Evolutionary conservation across 2,329 filamentous ascomycete genomes (phyloP), one percentile per base, ranked within the genome.

Genomic region (Drechslerella dactyloides): DNA sequence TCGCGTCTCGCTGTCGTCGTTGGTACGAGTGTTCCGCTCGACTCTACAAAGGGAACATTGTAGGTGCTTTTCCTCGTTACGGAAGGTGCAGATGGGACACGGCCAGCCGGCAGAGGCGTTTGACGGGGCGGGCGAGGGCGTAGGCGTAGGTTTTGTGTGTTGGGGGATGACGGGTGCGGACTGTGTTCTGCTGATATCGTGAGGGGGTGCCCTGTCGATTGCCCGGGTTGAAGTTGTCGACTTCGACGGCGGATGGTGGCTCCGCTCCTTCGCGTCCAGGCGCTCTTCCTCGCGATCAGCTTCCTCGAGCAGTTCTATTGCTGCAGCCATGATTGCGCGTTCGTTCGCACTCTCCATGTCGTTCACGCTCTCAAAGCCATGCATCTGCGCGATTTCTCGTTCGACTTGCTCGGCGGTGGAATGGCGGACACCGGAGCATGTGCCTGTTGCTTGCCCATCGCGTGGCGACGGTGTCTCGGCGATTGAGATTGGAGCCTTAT

Each of bases 301-400:
- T 78, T 96, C 87, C 77, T 96, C 89, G 24, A 94, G 89, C 17
- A 96, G 82, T 76, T 97, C 93, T 82, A 90, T 92, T 33, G 96
- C 82, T 0, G 92, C 92, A 77, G 93, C 87, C 59, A 91, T 87
- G 72, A 96, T 96, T 3, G 93, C 93, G 23, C 86, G 84, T 63
- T 96, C 91, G 76, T 96, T 96, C 2, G 91, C 93, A 75, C 92
- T 89, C 62, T 96, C 91, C 78, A 96, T 90, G 75, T 96, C 91
- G 0, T 91, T 91, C 76, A 90, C 86, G 0, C 92, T 97, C 70
- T 85, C 85, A 81, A 96, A 93, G 0, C 91, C 90, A 74, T 89
- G 89, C 64, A 83, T 83, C 4, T 86, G 86, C 40, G 88, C 89
- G 68, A 81, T 82, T 58, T 90, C 85, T 15, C 82, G 83, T 40